A percentile compares a stretch with the other conserved stretches of the same genome.
Evolutionary conservation across 371 early-diverging fungal species (phyloP).

Genomic region (Rhizopus arrhizus): DNA sequence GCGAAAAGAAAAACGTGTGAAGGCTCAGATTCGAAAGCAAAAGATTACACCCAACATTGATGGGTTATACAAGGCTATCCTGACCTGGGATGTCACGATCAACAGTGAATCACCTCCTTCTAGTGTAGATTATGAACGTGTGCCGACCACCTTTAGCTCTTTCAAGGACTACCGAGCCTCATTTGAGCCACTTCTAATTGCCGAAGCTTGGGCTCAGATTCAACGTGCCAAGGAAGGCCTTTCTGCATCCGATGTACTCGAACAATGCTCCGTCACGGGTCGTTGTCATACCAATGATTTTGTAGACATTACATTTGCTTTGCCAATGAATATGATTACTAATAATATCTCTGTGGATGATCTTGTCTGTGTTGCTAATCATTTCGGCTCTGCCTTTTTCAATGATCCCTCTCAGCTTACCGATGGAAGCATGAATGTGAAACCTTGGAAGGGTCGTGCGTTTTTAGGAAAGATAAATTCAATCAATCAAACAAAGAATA

Average conservation of each 20-base stretch:
- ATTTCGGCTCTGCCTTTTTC: constrained; percentile 51
- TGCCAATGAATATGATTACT: constrained; percentile 37
- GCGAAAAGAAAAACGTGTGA: constrained; percentile 23
- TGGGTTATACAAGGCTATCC: constrained; percentile 48
- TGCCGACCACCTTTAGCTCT: constrained; percentile 64
- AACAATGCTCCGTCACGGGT: constrained; percentile 50
- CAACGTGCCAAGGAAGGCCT: constrained; percentile 70
- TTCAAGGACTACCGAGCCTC: constrained; percentile 62
- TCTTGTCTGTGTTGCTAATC: constrained; percentile 49
- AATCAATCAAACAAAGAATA: constrained; percentile 45
- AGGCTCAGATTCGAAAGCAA: constrained; percentile 38
- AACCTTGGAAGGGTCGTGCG: constrained; percentile 35
- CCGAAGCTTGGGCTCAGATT: constrained; percentile 88
- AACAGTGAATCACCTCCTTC: constrained; percentile 53
- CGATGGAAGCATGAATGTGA: background rate
- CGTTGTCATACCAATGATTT: constrained; percentile 75
- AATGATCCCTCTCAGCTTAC: constrained; percentile 2
- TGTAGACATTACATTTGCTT: constrained; percentile 66
- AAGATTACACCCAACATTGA: constrained; percentile 55
- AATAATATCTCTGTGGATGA: constrained; percentile 42
- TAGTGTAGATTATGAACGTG: constrained; percentile 27
- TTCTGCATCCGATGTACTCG: constrained; percentile 48
- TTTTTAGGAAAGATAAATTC: constrained; percentile 67
- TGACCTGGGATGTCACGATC: constrained; percentile 58
- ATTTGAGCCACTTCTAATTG: constrained; percentile 82